Evolutionary conservation across 2,329 filamentous ascomycete genomes (phyloP).

Genomic region (Dactylellina cionopaga): DNA sequence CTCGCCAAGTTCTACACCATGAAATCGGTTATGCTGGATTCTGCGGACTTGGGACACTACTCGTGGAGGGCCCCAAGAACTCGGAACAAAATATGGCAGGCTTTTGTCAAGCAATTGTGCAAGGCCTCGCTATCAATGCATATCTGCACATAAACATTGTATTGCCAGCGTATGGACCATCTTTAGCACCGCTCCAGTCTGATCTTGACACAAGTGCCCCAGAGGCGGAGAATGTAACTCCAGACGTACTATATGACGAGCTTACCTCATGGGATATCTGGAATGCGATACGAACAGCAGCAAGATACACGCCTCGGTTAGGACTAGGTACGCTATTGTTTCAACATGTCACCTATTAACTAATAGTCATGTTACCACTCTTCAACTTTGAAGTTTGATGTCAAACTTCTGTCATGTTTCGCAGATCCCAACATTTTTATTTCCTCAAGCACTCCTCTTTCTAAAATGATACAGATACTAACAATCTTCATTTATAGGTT

Average conservation of each 20-base stretch:
- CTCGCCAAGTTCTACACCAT: slow-evolving; percentile 78
- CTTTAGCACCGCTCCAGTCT: slow-evolving; percentile 63
- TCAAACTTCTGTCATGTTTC: too few relatives aligned
- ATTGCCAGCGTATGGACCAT: slow-evolving; percentile 78
- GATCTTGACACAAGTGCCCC: slow-evolving; percentile 67
- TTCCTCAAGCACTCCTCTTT: too few relatives aligned
- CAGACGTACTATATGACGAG: slow-evolving; percentile 65
- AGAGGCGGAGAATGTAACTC: slow-evolving; percentile 59
- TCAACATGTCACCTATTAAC: background rate
- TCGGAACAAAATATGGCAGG: slow-evolving; percentile 72
- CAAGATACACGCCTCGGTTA: slow-evolving; percentile 80
- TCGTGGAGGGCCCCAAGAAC: slow-evolving; percentile 80
- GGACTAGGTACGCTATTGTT: slow-evolving; percentile 81
- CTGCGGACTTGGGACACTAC: slow-evolving; percentile 84
- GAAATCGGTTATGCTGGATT: slow-evolving; percentile 96
- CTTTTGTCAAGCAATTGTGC: slow-evolving; percentile 84
- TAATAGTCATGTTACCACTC: too few relatives aligned
- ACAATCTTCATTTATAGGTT: slow-evolving; percentile 60
- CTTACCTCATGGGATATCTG: slow-evolving; percentile 92
- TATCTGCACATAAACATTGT: slow-evolving; percentile 84
- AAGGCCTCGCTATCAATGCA: slow-evolving; percentile 77
- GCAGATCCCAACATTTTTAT: too few relatives aligned
- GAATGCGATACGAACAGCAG: slow-evolving; percentile 88
- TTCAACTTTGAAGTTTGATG: too few relatives aligned
- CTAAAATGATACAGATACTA: too few relatives aligned